phyloP scores from a whole-genome alignment of 495 filamentous ascomycete species.

The Neurospora sp. region DNA sequence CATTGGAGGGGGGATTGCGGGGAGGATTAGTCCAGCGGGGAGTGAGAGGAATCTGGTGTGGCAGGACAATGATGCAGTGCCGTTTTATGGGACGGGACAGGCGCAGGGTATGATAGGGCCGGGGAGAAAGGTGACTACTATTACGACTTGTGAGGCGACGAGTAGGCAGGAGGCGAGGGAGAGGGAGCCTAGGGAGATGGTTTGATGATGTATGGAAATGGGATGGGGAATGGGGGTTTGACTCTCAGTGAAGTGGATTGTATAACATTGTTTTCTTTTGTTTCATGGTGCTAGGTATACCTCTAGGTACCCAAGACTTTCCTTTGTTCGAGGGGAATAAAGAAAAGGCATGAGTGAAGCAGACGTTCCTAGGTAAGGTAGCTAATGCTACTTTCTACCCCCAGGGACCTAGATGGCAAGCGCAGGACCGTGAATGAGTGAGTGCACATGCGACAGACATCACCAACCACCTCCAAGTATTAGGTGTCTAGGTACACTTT shows the following conservation, averaged over 20 bases:
- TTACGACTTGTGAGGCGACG: not conserved
- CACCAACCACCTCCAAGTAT: too few species aligned
- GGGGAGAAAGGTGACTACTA: not conserved
- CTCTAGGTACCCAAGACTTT: too few species aligned
- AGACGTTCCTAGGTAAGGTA: too few species aligned
- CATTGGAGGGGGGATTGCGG: not conserved
- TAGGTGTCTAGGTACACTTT: too few species aligned
- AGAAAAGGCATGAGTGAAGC: too few species aligned
- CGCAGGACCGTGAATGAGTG: too few species aligned
- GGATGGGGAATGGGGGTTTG: not conserved
- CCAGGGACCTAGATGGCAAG: too few species aligned
- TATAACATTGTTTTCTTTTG: not conserved
- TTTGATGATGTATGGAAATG: not conserved
- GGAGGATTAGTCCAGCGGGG: constrained; percentile 7
- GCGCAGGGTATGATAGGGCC: not conserved
- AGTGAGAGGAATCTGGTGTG: constrained; percentile 12
- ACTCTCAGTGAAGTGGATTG: not conserved
- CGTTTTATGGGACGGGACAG: not conserved
- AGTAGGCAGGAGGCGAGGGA: not conserved
- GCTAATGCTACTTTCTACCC: too few species aligned
- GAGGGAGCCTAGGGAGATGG: not conserved
- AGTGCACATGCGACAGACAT: too few species aligned
- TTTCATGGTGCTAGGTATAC: not conserved
- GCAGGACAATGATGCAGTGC: not conserved
- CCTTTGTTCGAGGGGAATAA: too few species aligned